Evolutionary conservation across 805 yeast genomes (phyloP), one percentile per base, ranked within the genome.

Genomic region (Hanseniaspora guilliermondii): DNA sequence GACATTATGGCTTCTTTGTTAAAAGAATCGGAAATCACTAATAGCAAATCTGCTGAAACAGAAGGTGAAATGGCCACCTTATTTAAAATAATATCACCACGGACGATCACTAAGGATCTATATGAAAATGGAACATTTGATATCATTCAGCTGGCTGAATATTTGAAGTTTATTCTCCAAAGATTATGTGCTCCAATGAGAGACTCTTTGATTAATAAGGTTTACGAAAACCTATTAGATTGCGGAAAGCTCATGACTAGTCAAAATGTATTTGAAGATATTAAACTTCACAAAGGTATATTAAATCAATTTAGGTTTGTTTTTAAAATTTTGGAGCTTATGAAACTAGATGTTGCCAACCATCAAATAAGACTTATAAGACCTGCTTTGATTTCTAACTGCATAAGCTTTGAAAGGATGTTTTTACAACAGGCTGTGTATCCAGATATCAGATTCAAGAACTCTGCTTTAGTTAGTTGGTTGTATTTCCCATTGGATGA

Each of bases 141-240:
- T 65, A 85, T 85, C 69, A 77, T 79, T 19, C 74, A 77, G 37
- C 75, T 87, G 61, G 76, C 89, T 2, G 73, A 74, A 55, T 85
- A 94, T 91, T 73, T 89, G 41, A 79, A 87, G 1, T 73, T 76
- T 33, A 78, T 87, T 33, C 83, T 91, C 69, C 87, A 88, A 68
- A 79, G 82, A 52, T 96, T 87, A 65, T 88, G 96, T 69, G 96
- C 96, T 6, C 97, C 97, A 58, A 87, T 87, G 94, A 77, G 97
- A 65, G 96, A 87, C 67, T 70, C 78, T 40, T 83, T 93, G 88
- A 95, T 89, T 37, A 85, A 80, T 60, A 86, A 83, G 61, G 86
- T 89, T 93, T 78, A 78, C 47, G 61, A 65, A 12, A 76, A 76
- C 60, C 80, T 85, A 61, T 73, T 62, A 46, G 64, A 65, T 49